phyloP scores from a whole-genome alignment of 73 alveolate species.

The Uronychia setigera region DNA sequence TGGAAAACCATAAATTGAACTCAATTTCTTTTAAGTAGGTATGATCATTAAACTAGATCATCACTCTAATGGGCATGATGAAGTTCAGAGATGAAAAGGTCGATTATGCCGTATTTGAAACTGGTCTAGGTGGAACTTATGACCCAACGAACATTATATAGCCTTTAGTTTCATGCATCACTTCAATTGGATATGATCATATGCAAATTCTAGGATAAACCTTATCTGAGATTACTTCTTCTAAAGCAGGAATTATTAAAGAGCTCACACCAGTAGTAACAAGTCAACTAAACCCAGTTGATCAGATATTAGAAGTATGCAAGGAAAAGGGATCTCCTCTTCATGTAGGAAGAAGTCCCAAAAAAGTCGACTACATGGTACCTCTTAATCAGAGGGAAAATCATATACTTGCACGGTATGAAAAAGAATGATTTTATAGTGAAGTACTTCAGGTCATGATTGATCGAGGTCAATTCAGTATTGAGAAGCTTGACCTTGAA shows the following conservation, averaged over 20 bases:
- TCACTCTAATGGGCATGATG: slow-evolving; percentile 75
- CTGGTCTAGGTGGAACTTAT: slow-evolving; percentile 91
- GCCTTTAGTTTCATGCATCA: slow-evolving; percentile 63
- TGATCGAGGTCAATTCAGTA: too few relatives aligned
- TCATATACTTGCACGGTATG: too few relatives aligned
- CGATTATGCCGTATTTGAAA: slow-evolving; percentile 84
- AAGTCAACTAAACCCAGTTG: too few relatives aligned
- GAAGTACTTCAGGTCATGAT: too few relatives aligned
- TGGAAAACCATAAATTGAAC: slow-evolving; percentile 42
- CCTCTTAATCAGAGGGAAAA: too few relatives aligned
- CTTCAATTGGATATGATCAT: slow-evolving; percentile 89
- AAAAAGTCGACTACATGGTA: too few relatives aligned
- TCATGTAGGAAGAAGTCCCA: too few relatives aligned
- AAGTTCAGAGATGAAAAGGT: slow-evolving; percentile 71
- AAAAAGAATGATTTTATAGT: too few relatives aligned
- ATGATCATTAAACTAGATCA: slow-evolving; percentile 10
- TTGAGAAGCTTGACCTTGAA: too few relatives aligned
- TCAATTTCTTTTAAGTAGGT: slow-evolving; percentile 14
- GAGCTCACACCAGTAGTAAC: slow-evolving; percentile 64
- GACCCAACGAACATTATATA: slow-evolving; percentile 82
- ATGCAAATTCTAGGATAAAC: slow-evolving; percentile 82
- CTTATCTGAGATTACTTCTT: slow-evolving; percentile 69
- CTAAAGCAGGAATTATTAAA: slow-evolving; percentile 90
- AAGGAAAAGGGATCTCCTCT: too few relatives aligned
- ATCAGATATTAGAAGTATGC: too few relatives aligned